A percentile compares a stretch with the other conserved stretches of the same genome.
Conservation (phyloP, 2,329 filamentous ascomycete species). For the Chaetomium strumarium region DNA sequence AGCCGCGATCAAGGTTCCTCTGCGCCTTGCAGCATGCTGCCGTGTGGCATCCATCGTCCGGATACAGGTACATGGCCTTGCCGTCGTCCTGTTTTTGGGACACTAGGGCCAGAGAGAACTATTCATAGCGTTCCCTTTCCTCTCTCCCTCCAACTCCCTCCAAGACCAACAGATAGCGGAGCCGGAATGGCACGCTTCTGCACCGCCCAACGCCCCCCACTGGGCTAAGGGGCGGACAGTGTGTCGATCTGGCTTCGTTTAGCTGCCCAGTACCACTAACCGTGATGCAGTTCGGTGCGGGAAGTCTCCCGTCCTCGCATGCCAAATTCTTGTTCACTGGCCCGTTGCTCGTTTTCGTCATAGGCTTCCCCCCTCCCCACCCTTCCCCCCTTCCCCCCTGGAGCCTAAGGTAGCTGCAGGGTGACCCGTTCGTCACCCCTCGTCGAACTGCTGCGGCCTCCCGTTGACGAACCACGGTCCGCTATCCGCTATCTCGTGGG, state of each 20-base stretch:
- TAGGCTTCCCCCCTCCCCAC: background rate
- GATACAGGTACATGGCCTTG: too few species aligned
- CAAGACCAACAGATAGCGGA: too few species aligned
- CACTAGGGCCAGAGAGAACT: too few species aligned
- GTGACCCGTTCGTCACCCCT: background rate
- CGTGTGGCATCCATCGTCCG: background rate
- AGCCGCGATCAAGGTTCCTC: background rate
- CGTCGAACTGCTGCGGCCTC: background rate
- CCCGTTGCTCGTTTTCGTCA: constrained; percentile 2
- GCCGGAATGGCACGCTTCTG: too few species aligned
- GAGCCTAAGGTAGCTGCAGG: constrained; percentile 2
- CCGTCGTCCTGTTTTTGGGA: too few species aligned
- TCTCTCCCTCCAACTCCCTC: background rate
- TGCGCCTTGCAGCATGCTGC: background rate
- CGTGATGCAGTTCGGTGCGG: constrained; percentile 1
- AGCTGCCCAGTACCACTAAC: background rate
- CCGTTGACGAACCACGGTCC: background rate
- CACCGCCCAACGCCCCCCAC: too few species aligned
- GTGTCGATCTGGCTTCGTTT: background rate
- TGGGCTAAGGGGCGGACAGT: background rate
- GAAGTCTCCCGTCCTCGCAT: background rate
- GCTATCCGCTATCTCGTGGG: background rate
- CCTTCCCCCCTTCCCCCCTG: background rate
- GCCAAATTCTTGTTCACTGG: constrained; percentile 1
- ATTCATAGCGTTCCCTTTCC: background rate